Conservation (phyloP, 306 rosid species). For the Purshia tridentata region DNA sequence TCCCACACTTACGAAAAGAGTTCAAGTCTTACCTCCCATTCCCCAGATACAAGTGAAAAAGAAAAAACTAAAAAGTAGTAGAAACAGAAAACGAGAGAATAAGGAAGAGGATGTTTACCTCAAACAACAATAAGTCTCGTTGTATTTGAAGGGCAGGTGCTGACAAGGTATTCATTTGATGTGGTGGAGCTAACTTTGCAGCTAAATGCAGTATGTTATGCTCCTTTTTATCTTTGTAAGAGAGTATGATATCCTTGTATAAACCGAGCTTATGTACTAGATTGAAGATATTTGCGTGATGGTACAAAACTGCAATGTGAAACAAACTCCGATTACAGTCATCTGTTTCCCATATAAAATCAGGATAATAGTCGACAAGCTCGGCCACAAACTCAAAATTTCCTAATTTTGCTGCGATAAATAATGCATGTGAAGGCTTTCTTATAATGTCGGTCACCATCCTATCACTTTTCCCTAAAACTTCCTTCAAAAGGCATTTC, state of each 20-base stretch:
- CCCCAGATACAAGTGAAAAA: background rate
- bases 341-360: slow-evolving; percentile 22
- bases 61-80: background rate
- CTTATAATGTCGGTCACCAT: background rate
- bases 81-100: background rate
- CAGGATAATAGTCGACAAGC: slow-evolving; percentile 25
- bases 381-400: slow-evolving; percentile 24
- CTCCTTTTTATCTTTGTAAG: background rate
- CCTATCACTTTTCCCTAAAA: background rate
- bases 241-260: slow-evolving; percentile 12
- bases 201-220: slow-evolving; percentile 27
- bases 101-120: slow-evolving; percentile 18
- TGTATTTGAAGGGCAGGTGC: slow-evolving; percentile 36
- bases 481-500: slow-evolving; percentile 4
- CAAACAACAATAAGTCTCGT: slow-evolving; percentile 25
- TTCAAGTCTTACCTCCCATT: background rate
- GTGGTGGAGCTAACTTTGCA: slow-evolving; percentile 17
- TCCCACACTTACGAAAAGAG: too few species aligned
- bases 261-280: slow-evolving; percentile 28
- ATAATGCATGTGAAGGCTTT: background rate
- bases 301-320: slow-evolving; percentile 21
- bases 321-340: slow-evolving; percentile 14
- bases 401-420: slow-evolving; percentile 30
- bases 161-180: slow-evolving; percentile 11
- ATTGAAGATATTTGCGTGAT: slow-evolving; percentile 18